Percentiles rank a stretch among this genome's conserved stretches.
These are phyloP conservation scores for Saccharomyces hybrid DNA, from an alignment of 1,139 yeast species.

Conservation along the genomic window DNA sequence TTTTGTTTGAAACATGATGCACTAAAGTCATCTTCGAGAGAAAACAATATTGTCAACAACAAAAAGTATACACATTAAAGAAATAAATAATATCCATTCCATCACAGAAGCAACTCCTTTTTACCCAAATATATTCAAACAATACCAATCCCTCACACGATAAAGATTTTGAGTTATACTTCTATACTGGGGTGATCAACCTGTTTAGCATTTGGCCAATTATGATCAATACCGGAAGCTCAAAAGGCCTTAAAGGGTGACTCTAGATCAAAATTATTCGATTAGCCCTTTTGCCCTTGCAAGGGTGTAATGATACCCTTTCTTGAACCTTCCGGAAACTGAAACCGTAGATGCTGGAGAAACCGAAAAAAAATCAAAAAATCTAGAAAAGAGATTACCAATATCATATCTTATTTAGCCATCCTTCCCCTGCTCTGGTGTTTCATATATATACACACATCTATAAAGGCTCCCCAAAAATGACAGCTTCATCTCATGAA, in stretches of 20 bases:
- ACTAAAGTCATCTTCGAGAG: too few species aligned
- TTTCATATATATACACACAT: not conserved
- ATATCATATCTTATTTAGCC: not conserved
- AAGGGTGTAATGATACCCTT: not conserved
- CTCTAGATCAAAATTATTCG: not conserved
- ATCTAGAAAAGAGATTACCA: not conserved
- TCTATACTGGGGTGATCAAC: too few species aligned
- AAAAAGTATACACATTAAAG: not conserved
- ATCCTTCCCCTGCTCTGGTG: not conserved
- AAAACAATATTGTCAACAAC: not conserved
- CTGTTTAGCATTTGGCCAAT: not conserved
- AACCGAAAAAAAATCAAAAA: not conserved
- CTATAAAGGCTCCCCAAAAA: not conserved
- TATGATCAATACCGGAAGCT: not conserved
- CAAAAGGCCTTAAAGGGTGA: not conserved
- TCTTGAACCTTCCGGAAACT: not conserved
- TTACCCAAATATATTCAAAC: too few species aligned
- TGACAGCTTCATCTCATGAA: conserved; percentile 6
- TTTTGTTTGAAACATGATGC: not conserved
- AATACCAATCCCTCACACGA: too few species aligned
- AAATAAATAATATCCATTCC: too few species aligned
- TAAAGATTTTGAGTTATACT: too few species aligned
- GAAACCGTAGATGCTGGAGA: not conserved
- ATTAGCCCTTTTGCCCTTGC: not conserved
- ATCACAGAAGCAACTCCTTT: too few species aligned